A percentile compares a stretch with the other conserved stretches of the same genome.
Conservation (phyloP, 345 rosid species). For the Mallotus nudiflorus region DNA sequence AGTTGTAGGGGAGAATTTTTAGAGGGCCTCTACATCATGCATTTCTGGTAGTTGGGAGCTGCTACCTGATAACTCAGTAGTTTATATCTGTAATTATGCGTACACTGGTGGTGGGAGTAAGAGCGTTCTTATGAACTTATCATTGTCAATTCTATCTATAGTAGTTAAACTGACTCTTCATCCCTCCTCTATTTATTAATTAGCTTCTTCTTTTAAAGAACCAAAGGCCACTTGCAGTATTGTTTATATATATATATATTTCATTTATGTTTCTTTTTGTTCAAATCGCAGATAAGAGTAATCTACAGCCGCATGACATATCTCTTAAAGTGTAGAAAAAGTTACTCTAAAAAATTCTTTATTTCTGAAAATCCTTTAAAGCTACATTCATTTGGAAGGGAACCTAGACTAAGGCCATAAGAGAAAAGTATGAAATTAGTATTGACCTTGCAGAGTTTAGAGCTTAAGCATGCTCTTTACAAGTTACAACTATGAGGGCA, state of each 20-base stretch:
- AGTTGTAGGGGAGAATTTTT: neutral
- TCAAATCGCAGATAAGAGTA: neutral
- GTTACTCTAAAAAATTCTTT: too few relatives aligned
- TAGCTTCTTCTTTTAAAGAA: neutral
- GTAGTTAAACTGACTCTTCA: slow-evolving; percentile 1
- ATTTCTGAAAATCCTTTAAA: too few relatives aligned
- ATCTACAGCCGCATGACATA: too few relatives aligned
- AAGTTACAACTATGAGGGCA: too few relatives aligned
- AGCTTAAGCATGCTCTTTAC: too few relatives aligned
- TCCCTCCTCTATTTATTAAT: neutral
- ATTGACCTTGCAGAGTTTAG: too few relatives aligned
- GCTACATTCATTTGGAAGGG: too few relatives aligned
- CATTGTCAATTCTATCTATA: neutral
- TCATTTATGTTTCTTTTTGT: neutral
- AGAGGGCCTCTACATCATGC: neutral
- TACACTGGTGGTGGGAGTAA: neutral
- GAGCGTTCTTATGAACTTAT: neutral
- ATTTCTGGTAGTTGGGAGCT: neutral
- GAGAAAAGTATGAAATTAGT: too few relatives aligned
- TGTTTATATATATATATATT: neutral
- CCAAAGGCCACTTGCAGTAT: neutral
- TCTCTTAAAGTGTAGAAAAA: too few relatives aligned
- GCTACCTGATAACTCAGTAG: neutral
- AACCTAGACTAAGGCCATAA: too few relatives aligned
- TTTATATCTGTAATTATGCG: neutral